Percentiles rank a stretch among this genome's conserved stretches.
These are phyloP conservation scores for Phyllostachys edulis DNA, from an alignment of 176 grass and related monocot species.

Conservation along the genomic window DNA sequence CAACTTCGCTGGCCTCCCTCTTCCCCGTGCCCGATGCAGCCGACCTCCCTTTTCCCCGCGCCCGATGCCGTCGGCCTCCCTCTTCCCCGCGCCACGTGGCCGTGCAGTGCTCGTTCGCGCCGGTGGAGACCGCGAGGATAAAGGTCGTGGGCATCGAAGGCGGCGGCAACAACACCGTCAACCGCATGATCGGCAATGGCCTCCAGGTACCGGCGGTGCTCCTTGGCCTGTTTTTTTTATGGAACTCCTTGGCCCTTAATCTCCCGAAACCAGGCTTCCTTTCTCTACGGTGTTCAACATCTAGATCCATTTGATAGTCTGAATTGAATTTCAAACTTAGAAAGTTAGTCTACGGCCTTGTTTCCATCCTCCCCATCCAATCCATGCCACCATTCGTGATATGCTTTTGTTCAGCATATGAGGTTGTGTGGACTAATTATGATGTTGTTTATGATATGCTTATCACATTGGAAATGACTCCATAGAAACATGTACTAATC, in stretches of 20 bases:
- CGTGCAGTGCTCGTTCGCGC: conserved; percentile 49
- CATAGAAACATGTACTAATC: background rate
- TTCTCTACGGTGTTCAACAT: background rate
- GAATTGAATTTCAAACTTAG: background rate
- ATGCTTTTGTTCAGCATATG: background rate
- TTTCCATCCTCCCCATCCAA: background rate
- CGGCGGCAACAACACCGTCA: conserved; percentile 90
- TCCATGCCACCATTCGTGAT: background rate
- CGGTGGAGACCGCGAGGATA: conserved; percentile 78
- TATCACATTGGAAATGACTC: background rate
- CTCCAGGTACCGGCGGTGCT: conserved; percentile 56
- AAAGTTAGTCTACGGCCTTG: background rate
- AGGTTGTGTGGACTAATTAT: background rate
- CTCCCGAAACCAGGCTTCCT: background rate
- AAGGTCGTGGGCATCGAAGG: conserved; percentile 89
- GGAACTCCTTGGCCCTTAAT: too few species aligned
- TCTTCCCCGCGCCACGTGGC: conserved; percentile 17
- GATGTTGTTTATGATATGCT: background rate
- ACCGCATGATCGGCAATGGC: conserved; percentile 95
- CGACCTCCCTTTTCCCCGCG: too few species aligned
- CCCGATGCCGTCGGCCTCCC: too few species aligned
- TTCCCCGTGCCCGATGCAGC: too few species aligned
- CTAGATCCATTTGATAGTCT: conserved; percentile 28
- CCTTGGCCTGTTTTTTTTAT: background rate
- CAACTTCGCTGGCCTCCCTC: too few species aligned